Base-by-base conservation (phyloP, 305 asterid genomes). In the Ilex paraguariensis region DNA sequence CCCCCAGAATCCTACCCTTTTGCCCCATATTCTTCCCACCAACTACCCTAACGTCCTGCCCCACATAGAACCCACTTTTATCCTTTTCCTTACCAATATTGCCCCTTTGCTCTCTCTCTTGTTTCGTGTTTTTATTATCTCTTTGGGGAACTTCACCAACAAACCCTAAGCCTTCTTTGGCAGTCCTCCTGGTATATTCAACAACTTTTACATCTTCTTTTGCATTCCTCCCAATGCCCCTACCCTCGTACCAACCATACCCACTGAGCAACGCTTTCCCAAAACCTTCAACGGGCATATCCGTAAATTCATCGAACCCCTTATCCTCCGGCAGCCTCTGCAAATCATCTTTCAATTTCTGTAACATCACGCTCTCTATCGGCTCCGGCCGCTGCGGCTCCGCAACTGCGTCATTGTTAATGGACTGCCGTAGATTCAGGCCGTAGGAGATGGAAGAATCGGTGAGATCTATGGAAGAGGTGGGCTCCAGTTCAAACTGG, bases 131-230 rank as follows among this genome's bases (percentile, higher is more conserved):
- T 39, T 54, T 62, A 48, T 31, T 16, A 15, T 61, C 57, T 54
- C 60, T 64, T 51, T 66, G 0, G 86, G 84, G 6, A 70, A 57
- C 10, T 48, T 76, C 88, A 32, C 73, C 85, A 4, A 60, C 68
- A 62, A 89, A 87, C 39, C 98, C 97, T 57, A 89, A 51, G 58
- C 98, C 98, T 64, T 90, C 96, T 61, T 87, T 79, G 30, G 84
- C 91, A 31, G 73, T 54, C 78, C 85, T 81, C 72, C 58, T 81
- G 15, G 44, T 77, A 49, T 66, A 80, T 77, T 84, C 95, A 6
- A 62, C 57, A 39, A 81, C 63, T 52, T 79, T 83, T 32, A 81
- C 85, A 81, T 89, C 96, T 74, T 84, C 86, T 60, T 81, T 86
- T 17, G 84, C 84, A 57, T 86, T 79, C 55, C 78, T 79, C 39